Evolutionary conservation across 1,139 yeast genomes (phyloP), one percentile per base, ranked within the genome.

Genomic region (Scheffersomyces parashehatae): DNA sequence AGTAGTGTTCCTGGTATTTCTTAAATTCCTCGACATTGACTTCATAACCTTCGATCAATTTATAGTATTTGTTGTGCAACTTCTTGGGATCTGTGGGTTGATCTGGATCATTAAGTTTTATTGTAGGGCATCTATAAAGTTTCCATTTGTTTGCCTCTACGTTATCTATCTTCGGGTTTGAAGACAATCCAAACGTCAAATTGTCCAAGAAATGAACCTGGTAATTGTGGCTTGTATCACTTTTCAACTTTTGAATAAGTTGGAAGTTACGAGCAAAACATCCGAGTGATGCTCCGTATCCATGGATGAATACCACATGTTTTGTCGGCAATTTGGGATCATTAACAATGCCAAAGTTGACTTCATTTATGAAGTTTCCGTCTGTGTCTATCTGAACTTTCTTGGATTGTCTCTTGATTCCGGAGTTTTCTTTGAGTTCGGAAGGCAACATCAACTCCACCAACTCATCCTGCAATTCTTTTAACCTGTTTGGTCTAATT

Each of bases 211-310:
- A 86, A 60, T 88, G 93, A 7, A 91, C 57, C 41, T 76, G 66
- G 56, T 68, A 67, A 55, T 77, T 59, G 61, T 70, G 60, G 62
- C 73, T 41, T 69, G 73, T 29, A 63, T 67, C 66, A 12, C 28
- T 33, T 63, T 53, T 47, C 67, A 73, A 61, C 24, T 62, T 51
- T 47, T 71, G 60, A 77, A 70, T 35, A 56, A 78, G 41, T 43
- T 77, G 81, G 50, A 89, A 81, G 56, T 88, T 91, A 44, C 90
- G 73, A 52, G 89, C 90, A 67, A 83, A 93, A 58, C 93, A 86
- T 16, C 95, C 93, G 12, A 86, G 73, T 0, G 96, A 85, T 0
- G 98, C 95, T 0, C 96, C 97, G 62, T 88, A 90, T 0, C 99
- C 99, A 60, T 93, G 99, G 12, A 93, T 58, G 55, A 93, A 72